Base-by-base conservation (phyloP, 805 yeast genomes). In the Gaillardinia entomophila region DNA sequence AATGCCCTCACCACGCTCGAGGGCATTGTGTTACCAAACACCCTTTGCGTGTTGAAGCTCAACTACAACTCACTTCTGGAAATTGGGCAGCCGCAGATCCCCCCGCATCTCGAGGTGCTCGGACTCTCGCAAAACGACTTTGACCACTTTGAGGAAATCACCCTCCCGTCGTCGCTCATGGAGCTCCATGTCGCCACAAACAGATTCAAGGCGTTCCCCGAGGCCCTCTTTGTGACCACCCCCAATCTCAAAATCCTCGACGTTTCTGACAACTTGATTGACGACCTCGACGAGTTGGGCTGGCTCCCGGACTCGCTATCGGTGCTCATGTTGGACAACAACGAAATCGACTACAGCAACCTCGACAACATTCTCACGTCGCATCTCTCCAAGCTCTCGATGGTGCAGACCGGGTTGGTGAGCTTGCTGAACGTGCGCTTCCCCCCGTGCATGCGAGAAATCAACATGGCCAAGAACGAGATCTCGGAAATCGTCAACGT, bases 231-330 rank as follows among this genome's bases (percentile, higher is more conserved):
- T 24, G 11, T 23, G 3, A 11, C 16, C 8, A 34, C 45, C 28
- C 23, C 27, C 2, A 27, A 33, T 4, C 34, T 51, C 16, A 17
- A 23, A 18, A 18, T 33, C 1, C 32, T 52, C 13, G 32, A 41
- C 24, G 23, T 50, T 4, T 39, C 43, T 8, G 44, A 43, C 11
- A 50, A 50, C 31, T 11, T 24, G 7, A 41, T 52, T 17, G 51
- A 48, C 35, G 55, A 51, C 18, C 32, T 48, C 12, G 57, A 51
- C 26, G 54, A 51, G 16, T 35, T 49, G 20, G 55, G 56, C 7
- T 13, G 16, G 7, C 33, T 51, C 6, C 56, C 56, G 0, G 30
- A 31, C 2, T 36, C 42, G 7, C 25, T 51, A 12, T 24, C 26
- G 15, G 40, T 38, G 16, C 26, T 49, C 16, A 27, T 29, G 6